Conservation (phyloP, 192 early-diverging fungal species). For the Umbelopsis isabellina region DNA sequence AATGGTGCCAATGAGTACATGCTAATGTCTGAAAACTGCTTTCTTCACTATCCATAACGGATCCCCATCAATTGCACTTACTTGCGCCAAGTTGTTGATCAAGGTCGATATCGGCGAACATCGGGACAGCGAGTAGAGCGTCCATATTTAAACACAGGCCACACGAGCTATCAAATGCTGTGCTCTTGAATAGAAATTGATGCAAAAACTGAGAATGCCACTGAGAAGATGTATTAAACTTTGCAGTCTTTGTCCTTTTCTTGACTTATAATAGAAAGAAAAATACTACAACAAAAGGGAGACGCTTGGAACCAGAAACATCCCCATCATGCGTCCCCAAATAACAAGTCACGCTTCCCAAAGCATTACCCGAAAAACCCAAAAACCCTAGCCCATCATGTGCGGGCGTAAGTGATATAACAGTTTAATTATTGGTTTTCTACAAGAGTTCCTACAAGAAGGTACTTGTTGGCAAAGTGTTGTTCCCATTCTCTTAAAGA, state of each 20-base stretch:
- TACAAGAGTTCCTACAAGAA: constrained; percentile 69
- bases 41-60: background rate
- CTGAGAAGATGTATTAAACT: too few species aligned
- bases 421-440: constrained; percentile 44
- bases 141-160: constrained; percentile 21
- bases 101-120: constrained; percentile 20
- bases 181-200: constrained; percentile 2
- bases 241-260: too few species aligned
- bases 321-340: constrained; percentile 17
- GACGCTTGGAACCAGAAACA: background rate
- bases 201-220: background rate
- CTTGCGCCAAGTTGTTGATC: background rate
- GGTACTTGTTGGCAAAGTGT: constrained; percentile 83
- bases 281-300: background rate
- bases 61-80: background rate
- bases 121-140: constrained; percentile 13
- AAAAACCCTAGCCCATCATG: constrained; percentile 3
- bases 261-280: background rate
- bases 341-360: constrained; percentile 2
- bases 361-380: background rate
- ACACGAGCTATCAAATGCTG: constrained; percentile 3
- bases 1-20: background rate
- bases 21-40: background rate
- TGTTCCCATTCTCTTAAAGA: constrained; percentile 78
- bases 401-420: background rate